Evolutionary conservation across 1,284 basidiomycete species (phyloP), one percentile per base, ranked within the genome.

Genomic region (Caloboletus firmus): DNA sequence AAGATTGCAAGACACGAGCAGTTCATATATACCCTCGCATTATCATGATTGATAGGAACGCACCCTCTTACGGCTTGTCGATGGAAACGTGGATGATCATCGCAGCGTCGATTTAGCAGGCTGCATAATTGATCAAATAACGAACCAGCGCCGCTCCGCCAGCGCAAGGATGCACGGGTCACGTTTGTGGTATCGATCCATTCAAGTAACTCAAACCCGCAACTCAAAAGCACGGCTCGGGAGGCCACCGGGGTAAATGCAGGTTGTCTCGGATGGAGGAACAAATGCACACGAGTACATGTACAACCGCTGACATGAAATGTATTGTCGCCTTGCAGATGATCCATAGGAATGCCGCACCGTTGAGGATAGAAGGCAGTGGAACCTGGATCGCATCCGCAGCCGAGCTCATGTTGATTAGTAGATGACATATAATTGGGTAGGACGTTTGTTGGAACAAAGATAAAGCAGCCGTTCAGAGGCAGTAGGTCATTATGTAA

Each of bases 1-100:
- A 9, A 18, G 48, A 32, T 24, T 18, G 13, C 7, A n/a, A 31
- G 18, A 10, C 18, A 26, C 30, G 39, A 22, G n/a, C 18, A 5
- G n/a, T 41, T 28, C 13, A 40, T n/a, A 36, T 40, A 28, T n/a
- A 18, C 13, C 28, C 10, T 22, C 22, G 37, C 42, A n/a, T 39
- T 26, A 46, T 47, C 28, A 13, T 40, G 15, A 43, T 45, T 30
- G 42, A 58, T 58, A 37, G n/a, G 36, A 30, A 30, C 24, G 4
- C 18, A 40, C 18, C n/a, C 12, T 28, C 11, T 15, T 36, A 31
- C 11, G 35, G 26, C 9, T 6, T 20, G 15, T 32, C 28, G 7
- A 37, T n/a, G n/a, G 22, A 6, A 43, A 45, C 20, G 20, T 42
- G 32, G 10, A 13, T 44, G 42, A 44, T 44, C 30, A 5, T 20